Evolutionary conservation across 2,329 filamentous ascomycete species (phyloP), one percentile per base, ranked within the genome.

Genomic region (Dryadomyces quercus-mongolicae): DNA sequence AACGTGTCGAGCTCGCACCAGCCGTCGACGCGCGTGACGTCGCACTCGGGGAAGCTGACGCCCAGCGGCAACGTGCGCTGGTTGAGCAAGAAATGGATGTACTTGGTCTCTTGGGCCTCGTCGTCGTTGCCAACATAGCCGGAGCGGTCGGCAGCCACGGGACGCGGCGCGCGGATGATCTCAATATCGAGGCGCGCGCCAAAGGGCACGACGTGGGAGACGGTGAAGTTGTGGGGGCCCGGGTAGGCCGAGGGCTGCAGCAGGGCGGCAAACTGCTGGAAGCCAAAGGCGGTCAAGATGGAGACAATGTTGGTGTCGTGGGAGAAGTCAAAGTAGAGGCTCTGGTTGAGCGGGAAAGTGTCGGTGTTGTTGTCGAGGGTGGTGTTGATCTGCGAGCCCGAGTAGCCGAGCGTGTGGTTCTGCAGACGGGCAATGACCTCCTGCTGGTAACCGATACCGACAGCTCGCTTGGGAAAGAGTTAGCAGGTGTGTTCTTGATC

Each of bases 1-100:
- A 90, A 89, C 0, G 82, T 82, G 3, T 75, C 74, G 50, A 90
- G 65, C 63, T 89, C 85, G 64, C 86, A 90, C 85, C 86, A 90
- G 0, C 86, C 86, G 65, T 90, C 86, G 46, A 82, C 76, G 5
- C 86, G 70, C 12, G 74, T 64, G 1, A 60, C 68, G 43, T 78
- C 84, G 61, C 86, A 90, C 56, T 81, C 77, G 1, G 76, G 67
- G 57, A 87, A 82, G 62, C 82, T 88, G 56, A 67, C 67, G 7
- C 85, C 82, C 0, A 90, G 70, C 1, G 86, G 86, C 1, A 90
- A 62, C 0, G 85, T 90, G 34, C 86, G 74, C 68, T 88, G 85
- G 65, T 88, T 88, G 47, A 88, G 73, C 2, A 88, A 67, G 62
- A 90, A 86, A 65, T 88, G 85, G 6, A 90, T 73, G 65, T 90